Evolutionary conservation across 768 basidiomycete species (phyloP), one percentile per base, ranked within the genome.

Genomic region (Amanita pseudoporphyria): DNA sequence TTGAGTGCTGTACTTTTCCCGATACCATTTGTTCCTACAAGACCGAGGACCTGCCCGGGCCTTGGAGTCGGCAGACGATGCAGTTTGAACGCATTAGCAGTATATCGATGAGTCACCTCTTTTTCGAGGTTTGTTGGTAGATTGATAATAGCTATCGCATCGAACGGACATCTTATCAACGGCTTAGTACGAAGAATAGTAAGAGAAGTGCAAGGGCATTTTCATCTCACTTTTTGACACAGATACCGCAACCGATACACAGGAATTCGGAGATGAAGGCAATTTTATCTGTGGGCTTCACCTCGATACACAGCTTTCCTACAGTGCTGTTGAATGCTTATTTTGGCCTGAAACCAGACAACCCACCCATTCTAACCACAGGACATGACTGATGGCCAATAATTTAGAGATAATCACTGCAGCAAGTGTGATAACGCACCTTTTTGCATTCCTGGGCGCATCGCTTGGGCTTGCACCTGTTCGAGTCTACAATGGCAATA

Each of bases 221-320:
- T 12, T 37, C 30, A 24, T 1, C 85, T 64, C 61, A 96, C 95
- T 97, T 99, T 72, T 98, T 97, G 30, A 97, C 94, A 65, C 96
- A 99, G 61, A 99, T 98, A 87, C 96, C 96, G 67, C 96, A 99
- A 59, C 96, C 96, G 53, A 99, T 99, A 65, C 96, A 99, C 49
- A 99, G 74, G 64, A 95, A 93, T 66, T 99, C 96, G 22, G 96
- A 98, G 69, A 99, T 88, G 77, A 94, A 97, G 1, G 96, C 87
- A 67, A 98, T 96, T 74, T 97, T 97, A 71, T 96, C 94, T 6
- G 82, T 79, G 12, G 95, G 65, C 65, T 92, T 94, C 56, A 99
- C 96, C 70, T 98, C 96, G 58, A 98, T 98, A 73, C 96, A 99
- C 19, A 99, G 75, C 69, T 96, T 97, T 14, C 96, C 91, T 93